Conservation (phyloP, 2,329 filamentous ascomycete species). For the Nemania sp. region DNA sequence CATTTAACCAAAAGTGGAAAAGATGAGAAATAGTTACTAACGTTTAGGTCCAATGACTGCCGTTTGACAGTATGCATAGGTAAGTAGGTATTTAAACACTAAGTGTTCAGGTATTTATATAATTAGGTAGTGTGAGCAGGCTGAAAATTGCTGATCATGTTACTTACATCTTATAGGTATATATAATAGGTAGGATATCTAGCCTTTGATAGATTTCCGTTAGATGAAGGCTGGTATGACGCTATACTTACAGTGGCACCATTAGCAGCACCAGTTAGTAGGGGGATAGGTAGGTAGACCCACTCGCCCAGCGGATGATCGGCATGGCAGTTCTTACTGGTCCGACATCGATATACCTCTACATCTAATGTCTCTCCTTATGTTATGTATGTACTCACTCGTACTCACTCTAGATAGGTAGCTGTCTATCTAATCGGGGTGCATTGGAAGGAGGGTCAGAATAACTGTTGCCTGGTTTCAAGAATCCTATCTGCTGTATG, state of each 20-base stretch:
- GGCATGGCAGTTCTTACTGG: conserved; percentile 11
- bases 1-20: background rate
- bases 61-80: background rate
- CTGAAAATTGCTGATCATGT: too few species aligned
- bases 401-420: background rate
- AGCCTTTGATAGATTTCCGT: too few species aligned
- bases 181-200: too few species aligned
- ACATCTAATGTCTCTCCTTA: too few species aligned
- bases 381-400: background rate
- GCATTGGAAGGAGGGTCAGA: conserved; percentile 11
- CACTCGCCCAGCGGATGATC: conserved; percentile 15
- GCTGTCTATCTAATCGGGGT: background rate
- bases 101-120: too few species aligned
- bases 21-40: background rate
- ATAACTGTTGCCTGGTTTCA: conserved; percentile 20
- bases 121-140: too few species aligned
- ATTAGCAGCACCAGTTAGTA: too few species aligned
- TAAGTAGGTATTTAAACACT: too few species aligned
- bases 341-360: background rate
- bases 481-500: too few species aligned
- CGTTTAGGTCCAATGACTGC: background rate
- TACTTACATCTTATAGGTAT: too few species aligned
- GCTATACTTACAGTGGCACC: too few species aligned
- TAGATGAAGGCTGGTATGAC: too few species aligned
- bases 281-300: background rate